Evolutionary conservation across 345 rosid species (phyloP).

Genomic region (Heritiera littoralis): DNA sequence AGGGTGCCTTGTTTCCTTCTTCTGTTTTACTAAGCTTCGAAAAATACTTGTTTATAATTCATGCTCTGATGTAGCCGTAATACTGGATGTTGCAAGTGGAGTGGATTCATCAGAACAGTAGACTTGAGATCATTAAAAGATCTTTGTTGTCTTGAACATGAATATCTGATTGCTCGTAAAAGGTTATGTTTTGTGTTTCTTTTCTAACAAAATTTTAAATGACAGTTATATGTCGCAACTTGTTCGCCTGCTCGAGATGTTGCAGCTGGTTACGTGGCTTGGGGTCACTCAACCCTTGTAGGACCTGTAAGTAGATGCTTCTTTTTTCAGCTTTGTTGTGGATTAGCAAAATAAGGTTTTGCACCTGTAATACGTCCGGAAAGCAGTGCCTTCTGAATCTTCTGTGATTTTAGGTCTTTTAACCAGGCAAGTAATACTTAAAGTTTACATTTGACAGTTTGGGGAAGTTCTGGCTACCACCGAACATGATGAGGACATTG

Average conservation of each 20-base stretch:
- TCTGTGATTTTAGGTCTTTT: not conserved
- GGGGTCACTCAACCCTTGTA: constrained; percentile 97
- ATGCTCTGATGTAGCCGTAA: not conserved
- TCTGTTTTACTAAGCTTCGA: not conserved
- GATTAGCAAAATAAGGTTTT: not conserved
- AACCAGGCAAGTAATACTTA: not conserved
- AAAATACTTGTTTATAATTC: not conserved
- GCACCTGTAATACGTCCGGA: not conserved
- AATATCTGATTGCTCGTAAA: not conserved
- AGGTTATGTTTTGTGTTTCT: constrained; percentile 11
- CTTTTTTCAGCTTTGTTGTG: not conserved
- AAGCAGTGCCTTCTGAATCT: not conserved
- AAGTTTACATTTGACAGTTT: constrained; percentile 48
- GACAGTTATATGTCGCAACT: constrained; percentile 87
- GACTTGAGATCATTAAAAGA: not conserved
- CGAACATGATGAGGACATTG: constrained; percentile 73
- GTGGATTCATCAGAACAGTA: not conserved
- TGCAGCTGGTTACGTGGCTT: constrained; percentile 74
- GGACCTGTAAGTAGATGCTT: constrained; percentile 67
- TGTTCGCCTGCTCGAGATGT: constrained; percentile 91
- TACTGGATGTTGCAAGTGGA: constrained; percentile 4
- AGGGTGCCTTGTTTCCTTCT: not conserved
- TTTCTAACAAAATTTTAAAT: constrained; percentile 21
- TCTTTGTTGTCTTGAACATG: not conserved
- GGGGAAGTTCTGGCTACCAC: constrained; percentile 91